Percentiles rank a stretch among this genome's conserved stretches.
Evolutionary conservation across 805 yeast species (phyloP).

Genomic region (Monosporozyma servazzii): DNA sequence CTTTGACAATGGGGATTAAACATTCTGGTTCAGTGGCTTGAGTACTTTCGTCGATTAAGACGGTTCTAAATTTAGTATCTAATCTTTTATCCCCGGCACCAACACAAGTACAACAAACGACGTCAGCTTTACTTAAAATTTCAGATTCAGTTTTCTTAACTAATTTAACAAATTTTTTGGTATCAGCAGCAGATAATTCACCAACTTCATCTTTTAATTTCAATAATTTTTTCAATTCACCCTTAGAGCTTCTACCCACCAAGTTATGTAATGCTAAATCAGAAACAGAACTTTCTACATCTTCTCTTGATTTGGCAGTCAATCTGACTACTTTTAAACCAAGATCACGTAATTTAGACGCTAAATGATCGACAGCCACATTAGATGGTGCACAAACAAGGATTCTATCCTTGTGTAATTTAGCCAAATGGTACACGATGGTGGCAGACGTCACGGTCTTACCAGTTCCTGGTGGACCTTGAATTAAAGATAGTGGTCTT

Average conservation of each 20-base stretch:
- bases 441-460: constrained; percentile 91
- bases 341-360: constrained; percentile 56
- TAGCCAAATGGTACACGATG: constrained; percentile 65
- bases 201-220: constrained; percentile 56
- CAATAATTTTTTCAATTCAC: constrained; percentile 49
- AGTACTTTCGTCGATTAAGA: constrained; percentile 84
- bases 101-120: constrained; percentile 84
- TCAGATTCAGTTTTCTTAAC: constrained; percentile 41
- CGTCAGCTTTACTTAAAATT: constrained; percentile 52
- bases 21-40: constrained; percentile 93
- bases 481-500: constrained; percentile 71
- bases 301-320: constrained; percentile 71
- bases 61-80: constrained; percentile 56
- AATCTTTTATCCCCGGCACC: constrained; percentile 81
- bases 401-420: constrained; percentile 51
- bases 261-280: constrained; percentile 48
- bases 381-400: constrained; percentile 93
- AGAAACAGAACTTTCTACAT: constrained; percentile 56
- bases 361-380: constrained; percentile 88
- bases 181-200: constrained; percentile 52
- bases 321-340: constrained; percentile 74
- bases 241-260: constrained; percentile 41
- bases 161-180: constrained; percentile 35
- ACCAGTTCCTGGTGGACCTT: constrained; percentile 97
- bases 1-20: constrained; percentile 79